phyloP scores from a whole-genome alignment of 2,329 filamentous ascomycete genomes.

The Lachnellula hyalina region DNA sequence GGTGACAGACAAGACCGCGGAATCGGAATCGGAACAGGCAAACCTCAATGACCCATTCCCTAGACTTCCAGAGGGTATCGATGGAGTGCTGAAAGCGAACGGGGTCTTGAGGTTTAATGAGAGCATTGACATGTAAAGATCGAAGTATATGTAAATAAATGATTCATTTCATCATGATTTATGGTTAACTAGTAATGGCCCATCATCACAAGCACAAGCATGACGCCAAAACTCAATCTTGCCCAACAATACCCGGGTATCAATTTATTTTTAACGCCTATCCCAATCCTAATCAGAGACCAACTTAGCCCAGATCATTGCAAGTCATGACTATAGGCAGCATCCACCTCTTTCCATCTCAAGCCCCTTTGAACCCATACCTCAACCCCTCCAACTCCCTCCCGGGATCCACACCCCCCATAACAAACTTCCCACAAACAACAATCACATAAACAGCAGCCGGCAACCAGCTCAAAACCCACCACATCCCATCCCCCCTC shows the following conservation, averaged over 20 bases:
- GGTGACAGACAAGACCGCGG: constrained; percentile 76
- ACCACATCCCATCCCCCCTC: constrained; percentile 28
- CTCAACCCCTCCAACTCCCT: constrained; percentile 54
- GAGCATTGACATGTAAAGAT: constrained; percentile 64
- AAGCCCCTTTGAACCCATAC: constrained; percentile 66
- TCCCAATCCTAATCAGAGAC: background rate
- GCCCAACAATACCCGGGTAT: background rate
- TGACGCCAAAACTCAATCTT: background rate
- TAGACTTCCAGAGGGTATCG: constrained; percentile 71
- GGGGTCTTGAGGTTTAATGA: constrained; percentile 92
- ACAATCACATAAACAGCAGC: constrained; percentile 55
- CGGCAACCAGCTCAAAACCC: constrained; percentile 47
- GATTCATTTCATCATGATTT: background rate
- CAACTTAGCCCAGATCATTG: background rate
- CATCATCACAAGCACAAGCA: background rate
- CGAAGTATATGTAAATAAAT: background rate
- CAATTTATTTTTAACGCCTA: background rate
- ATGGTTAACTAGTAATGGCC: background rate
- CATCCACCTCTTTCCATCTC: background rate
- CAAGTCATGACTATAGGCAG: background rate
- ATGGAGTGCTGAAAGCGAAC: constrained; percentile 79
- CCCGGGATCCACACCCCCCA: constrained; percentile 63
- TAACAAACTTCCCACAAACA: constrained; percentile 57
- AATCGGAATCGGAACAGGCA: constrained; percentile 24
- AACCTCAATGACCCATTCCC: constrained; percentile 47